Conservation (phyloP, 352 stramenopile genomes). For the Pythium vanterpoolii region DNA sequence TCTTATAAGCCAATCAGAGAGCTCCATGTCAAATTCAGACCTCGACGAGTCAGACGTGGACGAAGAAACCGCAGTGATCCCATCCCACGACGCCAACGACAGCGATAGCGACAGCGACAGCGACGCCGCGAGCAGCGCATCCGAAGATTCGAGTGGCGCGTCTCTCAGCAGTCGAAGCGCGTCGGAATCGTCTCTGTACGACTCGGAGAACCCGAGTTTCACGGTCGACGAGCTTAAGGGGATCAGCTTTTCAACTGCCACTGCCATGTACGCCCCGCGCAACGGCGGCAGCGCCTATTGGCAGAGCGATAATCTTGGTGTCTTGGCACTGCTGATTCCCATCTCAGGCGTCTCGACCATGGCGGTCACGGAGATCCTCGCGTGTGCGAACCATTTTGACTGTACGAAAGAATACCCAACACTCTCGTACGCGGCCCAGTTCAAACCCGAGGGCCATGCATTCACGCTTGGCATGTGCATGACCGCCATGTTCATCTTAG, state of each 20-base stretch:
- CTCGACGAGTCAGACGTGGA: slow-evolving; percentile 18
- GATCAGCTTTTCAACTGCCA: neutral
- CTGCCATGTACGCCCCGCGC: neutral
- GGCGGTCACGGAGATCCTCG: slow-evolving; percentile 61
- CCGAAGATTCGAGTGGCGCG: neutral
- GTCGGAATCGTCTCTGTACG: slow-evolving; percentile 11
- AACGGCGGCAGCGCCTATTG: neutral
- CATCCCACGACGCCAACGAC: slow-evolving; percentile 2
- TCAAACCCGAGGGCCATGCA: slow-evolving; percentile 56
- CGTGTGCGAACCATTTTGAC: slow-evolving; percentile 69
- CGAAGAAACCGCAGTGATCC: neutral
- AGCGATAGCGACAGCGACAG: slow-evolving; percentile 15
- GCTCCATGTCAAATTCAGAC: slow-evolving; percentile 15
- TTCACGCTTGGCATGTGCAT: slow-evolving; percentile 80
- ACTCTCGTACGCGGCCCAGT: slow-evolving; percentile 81
- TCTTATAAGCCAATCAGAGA: slow-evolving; percentile 20
- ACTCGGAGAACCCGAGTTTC: slow-evolving; percentile 8
- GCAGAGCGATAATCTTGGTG: slow-evolving; percentile 52
- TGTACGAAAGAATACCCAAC: slow-evolving; percentile 75
- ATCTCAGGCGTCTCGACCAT: slow-evolving; percentile 72
- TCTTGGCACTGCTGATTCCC: slow-evolving; percentile 69
- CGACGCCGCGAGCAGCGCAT: slow-evolving; percentile 4
- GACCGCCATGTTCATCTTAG: slow-evolving; percentile 73
- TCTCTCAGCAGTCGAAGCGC: slow-evolving; percentile 9
- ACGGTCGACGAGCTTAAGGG: neutral